Conservation (phyloP, 768 basidiomycete species). For the Lactarius indigo region DNA sequence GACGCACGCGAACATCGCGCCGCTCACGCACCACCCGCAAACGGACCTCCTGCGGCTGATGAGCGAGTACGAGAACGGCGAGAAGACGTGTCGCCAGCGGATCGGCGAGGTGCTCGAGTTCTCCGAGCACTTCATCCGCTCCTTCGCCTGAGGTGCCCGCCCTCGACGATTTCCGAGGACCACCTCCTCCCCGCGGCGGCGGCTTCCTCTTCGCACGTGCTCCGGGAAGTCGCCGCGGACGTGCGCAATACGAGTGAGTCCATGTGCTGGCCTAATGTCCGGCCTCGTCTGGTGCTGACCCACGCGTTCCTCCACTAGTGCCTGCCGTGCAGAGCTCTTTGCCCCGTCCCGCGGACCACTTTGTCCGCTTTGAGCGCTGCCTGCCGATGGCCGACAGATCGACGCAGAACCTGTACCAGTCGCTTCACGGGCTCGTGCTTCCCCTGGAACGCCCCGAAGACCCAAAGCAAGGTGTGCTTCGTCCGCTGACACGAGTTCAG, state of each 20-base stretch:
- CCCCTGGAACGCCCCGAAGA: constrained; percentile 13
- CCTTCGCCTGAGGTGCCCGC: constrained; percentile 14
- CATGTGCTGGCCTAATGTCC: not conserved
- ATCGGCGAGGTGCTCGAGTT: constrained; percentile 11
- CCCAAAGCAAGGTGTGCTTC: constrained; percentile 8
- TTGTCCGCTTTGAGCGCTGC: constrained; percentile 1
- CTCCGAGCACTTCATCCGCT: constrained; percentile 6
- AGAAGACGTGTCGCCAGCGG: not conserved
- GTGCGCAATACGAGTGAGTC: not conserved
- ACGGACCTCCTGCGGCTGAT: constrained; percentile 8
- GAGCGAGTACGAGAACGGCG: constrained; percentile 9
- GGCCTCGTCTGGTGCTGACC: not conserved
- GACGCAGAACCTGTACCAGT: constrained; percentile 4
- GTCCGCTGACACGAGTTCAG: not conserved
- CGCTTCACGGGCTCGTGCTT: constrained; percentile 1
- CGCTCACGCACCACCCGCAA: constrained; percentile 5
- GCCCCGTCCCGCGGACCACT: not conserved
- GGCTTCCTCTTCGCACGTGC: not conserved
- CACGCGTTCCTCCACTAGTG: not conserved
- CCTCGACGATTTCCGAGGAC: constrained; percentile 11
- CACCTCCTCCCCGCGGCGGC: constrained; percentile 11
- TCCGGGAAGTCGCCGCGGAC: not conserved
- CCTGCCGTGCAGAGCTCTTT: not conserved
- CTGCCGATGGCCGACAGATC: constrained; percentile 4
- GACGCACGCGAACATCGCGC: not conserved